phyloP scores from a whole-genome alignment of 257 asterid species.

The Capsicum baccatum region DNA sequence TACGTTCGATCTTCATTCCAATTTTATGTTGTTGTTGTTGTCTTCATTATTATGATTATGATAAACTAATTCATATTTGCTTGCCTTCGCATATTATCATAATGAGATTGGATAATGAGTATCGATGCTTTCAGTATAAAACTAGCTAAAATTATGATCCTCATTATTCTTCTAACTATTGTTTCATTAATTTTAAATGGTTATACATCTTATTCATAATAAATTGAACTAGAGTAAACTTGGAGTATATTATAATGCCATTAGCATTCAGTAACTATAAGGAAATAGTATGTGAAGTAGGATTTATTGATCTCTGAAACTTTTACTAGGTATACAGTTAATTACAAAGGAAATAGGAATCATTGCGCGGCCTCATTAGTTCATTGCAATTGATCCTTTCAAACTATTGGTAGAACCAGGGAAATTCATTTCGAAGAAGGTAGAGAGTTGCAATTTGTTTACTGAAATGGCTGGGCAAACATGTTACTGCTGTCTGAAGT shows the following conservation, averaged over 20 bases:
- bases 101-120: background rate
- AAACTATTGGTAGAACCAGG: background rate
- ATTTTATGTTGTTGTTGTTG: background rate
- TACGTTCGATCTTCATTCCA: background rate
- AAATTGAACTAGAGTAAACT: background rate
- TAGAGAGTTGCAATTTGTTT: background rate
- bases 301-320: background rate
- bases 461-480: slow-evolving; percentile 24
- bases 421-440: background rate
- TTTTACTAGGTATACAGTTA: background rate
- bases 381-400: slow-evolving; percentile 19
- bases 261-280: background rate
- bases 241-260: background rate
- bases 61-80: background rate
- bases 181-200: background rate
- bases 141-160: background rate
- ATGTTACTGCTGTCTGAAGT: slow-evolving; percentile 2
- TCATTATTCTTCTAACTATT: background rate
- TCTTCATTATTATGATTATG: background rate
- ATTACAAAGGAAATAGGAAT: background rate
- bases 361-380: slow-evolving; percentile 15
- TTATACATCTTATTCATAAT: slow-evolving; percentile 20
- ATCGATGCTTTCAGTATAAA: background rate
- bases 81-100: background rate
- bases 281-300: background rate